These are phyloP conservation scores for Diospyros lotus DNA, from an alignment of 148 eudicot genomes.

Conservation along the genomic window DNA sequence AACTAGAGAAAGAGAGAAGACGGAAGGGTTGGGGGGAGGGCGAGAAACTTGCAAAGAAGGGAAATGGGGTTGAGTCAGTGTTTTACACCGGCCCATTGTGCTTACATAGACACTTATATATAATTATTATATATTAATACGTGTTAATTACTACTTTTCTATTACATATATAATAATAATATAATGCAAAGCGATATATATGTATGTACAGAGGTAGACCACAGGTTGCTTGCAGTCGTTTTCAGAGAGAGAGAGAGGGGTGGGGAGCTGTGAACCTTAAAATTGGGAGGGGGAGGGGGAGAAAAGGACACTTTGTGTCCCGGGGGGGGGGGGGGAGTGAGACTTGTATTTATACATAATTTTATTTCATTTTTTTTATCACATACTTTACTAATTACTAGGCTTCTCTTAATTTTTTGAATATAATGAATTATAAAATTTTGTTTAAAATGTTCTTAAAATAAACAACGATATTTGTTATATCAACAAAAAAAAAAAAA, in stretches of 20 bases:
- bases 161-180: neutral
- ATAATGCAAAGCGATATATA: slow-evolving; percentile 7
- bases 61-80: slow-evolving; percentile 24
- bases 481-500: too few species aligned
- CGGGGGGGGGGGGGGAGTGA: neutral
- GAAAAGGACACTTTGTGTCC: slow-evolving; percentile 23
- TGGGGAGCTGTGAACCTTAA: slow-evolving; percentile 23
- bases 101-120: slow-evolving; percentile 4
- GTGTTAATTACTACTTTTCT: neutral
- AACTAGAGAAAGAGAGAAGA: neutral
- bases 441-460: too few species aligned
- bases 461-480: too few species aligned
- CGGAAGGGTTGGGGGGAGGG: neutral
- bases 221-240: slow-evolving; percentile 55
- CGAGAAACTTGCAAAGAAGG: slow-evolving; percentile 13
- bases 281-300: neutral
- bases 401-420: too few species aligned
- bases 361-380: too few species aligned
- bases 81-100: neutral
- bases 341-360: too few species aligned
- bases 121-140: slow-evolving; percentile 12
- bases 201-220: slow-evolving; percentile 39
- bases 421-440: too few species aligned
- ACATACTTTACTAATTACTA: too few species aligned
- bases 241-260: slow-evolving; percentile 27